Conservation (phyloP, 2,329 filamentous ascomycete genomes). For the Cladophialophora carrionii region DNA sequence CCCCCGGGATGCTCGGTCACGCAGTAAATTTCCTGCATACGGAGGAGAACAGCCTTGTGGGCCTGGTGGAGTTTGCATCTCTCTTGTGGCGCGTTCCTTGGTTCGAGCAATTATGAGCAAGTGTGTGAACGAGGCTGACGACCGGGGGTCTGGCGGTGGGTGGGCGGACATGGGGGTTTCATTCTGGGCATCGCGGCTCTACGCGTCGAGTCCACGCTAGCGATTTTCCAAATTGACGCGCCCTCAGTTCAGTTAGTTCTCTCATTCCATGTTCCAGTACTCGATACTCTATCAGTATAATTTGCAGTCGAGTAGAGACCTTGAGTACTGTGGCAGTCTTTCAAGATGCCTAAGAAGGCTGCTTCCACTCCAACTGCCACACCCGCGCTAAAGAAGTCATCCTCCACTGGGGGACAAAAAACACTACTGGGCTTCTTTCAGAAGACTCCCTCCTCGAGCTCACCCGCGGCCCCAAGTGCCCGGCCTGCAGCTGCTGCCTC, state of each 20-base stretch:
- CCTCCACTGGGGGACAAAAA: constrained; percentile 61
- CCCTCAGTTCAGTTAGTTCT: background rate
- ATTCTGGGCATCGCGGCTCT: background rate
- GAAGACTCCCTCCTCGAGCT: constrained; percentile 50
- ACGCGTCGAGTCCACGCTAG: constrained; percentile 11
- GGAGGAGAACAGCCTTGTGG: background rate
- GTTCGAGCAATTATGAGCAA: background rate
- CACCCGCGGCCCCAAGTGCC: constrained; percentile 23
- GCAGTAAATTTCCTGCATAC: background rate
- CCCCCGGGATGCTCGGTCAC: background rate
- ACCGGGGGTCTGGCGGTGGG: background rate
- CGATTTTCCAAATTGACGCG: constrained; percentile 1
- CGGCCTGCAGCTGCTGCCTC: constrained; percentile 1
- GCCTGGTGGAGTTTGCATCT: background rate
- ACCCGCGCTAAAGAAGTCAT: constrained; percentile 48
- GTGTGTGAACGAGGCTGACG: constrained; percentile 5
- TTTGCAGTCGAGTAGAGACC: background rate
- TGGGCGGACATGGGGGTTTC: background rate
- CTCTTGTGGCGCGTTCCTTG: background rate
- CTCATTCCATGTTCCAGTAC: constrained; percentile 1
- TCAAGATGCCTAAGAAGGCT: constrained; percentile 46
- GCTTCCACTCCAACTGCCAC: constrained; percentile 41
- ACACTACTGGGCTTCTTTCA: constrained; percentile 81
- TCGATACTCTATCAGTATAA: background rate
- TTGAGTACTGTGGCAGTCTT: background rate